A percentile compares a stretch with the other conserved stretches of the same genome.
These are phyloP conservation scores for Barnettozyma salicaria DNA, from an alignment of 805 yeast species.

Conservation along the genomic window DNA sequence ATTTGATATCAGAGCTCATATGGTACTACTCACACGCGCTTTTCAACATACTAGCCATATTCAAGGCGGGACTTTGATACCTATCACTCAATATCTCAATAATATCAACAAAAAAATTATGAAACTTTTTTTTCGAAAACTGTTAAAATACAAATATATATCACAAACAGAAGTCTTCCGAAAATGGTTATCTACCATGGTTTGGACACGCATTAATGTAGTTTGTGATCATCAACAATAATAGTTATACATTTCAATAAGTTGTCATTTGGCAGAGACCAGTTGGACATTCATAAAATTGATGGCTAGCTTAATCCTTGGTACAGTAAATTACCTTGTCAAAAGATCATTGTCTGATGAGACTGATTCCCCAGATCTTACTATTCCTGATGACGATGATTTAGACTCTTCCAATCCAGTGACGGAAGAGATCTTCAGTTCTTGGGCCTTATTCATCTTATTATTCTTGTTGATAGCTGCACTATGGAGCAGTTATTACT, in stretches of 20 bases:
- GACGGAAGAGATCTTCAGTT: constrained; percentile 89
- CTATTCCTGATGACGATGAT: constrained; percentile 42
- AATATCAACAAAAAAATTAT: not conserved
- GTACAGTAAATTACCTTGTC: constrained; percentile 20
- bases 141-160: too few species aligned
- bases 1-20: not conserved
- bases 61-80: too few species aligned
- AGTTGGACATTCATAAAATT: not conserved
- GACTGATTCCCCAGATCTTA: constrained; percentile 30
- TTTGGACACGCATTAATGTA: not conserved
- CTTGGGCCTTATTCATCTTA: constrained; percentile 94
- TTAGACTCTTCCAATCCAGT: constrained; percentile 71
- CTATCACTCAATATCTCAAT: too few species aligned
- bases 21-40: constrained; percentile 15
- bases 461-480: constrained; percentile 78
- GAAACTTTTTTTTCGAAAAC: too few species aligned
- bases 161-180: too few species aligned
- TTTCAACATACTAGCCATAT: constrained; percentile 22
- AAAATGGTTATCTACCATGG: too few species aligned
- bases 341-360: constrained; percentile 24
- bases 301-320: constrained; percentile 22
- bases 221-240: not conserved
- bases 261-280: too few species aligned
- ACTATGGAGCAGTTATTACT: constrained; percentile 88
- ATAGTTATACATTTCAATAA: not conserved